phyloP scores from a whole-genome alignment of 768 basidiomycete genomes.

The Kwoniella shandongensis region DNA sequence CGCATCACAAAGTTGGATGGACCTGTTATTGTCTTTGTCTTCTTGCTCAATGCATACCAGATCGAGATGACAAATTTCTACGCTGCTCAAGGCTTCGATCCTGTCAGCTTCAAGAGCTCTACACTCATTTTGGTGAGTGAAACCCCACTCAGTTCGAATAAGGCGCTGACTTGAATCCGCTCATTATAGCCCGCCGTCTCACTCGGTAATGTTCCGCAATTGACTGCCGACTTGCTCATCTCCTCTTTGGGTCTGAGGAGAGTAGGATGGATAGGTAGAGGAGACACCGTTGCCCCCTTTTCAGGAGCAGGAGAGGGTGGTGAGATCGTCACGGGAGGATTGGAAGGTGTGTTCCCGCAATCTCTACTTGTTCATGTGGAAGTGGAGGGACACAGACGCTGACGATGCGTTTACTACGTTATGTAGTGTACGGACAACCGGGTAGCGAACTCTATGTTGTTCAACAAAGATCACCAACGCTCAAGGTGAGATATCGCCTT shows the following conservation, averaged over 20 bases:
- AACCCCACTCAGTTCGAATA: no score
- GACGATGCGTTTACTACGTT: neutral
- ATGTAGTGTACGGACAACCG: conserved; percentile 65
- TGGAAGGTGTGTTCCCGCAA: conserved; percentile 64
- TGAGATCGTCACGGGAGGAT: conserved; percentile 67
- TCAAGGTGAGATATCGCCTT: conserved; percentile 61
- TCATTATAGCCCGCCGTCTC: conserved; percentile 19
- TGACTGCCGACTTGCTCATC: conserved; percentile 73
- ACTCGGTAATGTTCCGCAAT: conserved; percentile 56
- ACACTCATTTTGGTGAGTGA: conserved; percentile 19
- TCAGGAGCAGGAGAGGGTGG: conserved; percentile 68
- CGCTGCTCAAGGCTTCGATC: conserved; percentile 12
- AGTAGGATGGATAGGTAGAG: conserved; percentile 66
- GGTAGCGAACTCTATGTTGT: conserved; percentile 62
- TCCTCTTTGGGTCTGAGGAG: conserved; percentile 63
- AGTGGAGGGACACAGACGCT: conserved; percentile 3
- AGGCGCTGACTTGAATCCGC: neutral
- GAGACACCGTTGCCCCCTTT: conserved; percentile 65
- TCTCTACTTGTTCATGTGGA: no score
- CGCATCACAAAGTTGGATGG: neutral
- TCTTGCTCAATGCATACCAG: neutral
- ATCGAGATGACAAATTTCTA: conserved; percentile 32
- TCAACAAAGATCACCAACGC: conserved; percentile 75
- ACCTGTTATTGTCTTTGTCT: neutral
- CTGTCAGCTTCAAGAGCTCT: neutral